Percentiles rank a stretch among this genome's conserved stretches.
phyloP scores from a whole-genome alignment of 805 yeast species.

The Komagataella ulmi region DNA sequence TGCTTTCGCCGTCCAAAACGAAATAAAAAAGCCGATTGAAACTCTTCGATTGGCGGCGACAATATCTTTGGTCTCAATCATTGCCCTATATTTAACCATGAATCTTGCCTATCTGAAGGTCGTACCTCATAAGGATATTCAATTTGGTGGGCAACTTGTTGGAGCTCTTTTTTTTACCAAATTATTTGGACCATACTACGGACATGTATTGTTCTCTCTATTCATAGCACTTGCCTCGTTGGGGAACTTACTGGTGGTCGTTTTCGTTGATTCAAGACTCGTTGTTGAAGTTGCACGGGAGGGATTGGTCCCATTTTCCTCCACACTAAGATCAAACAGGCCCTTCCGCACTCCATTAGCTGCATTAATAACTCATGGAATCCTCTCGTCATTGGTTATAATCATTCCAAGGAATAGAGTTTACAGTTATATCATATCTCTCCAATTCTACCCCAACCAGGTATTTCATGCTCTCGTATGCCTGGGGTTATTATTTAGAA shows the following conservation, averaged over 20 bases:
- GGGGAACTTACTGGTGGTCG: slow-evolving; percentile 34
- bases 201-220: slow-evolving; percentile 25
- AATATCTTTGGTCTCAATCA: slow-evolving; percentile 21
- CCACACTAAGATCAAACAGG: slow-evolving; percentile 28
- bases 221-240: slow-evolving; percentile 34
- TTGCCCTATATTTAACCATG: slow-evolving; percentile 24
- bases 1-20: slow-evolving; percentile 33
- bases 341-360: slow-evolving; percentile 33
- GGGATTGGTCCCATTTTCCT: slow-evolving; percentile 30
- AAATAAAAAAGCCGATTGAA: slow-evolving; percentile 29
- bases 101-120: slow-evolving; percentile 31
- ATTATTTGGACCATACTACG: slow-evolving; percentile 26
- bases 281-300: slow-evolving; percentile 35
- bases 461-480: slow-evolving; percentile 19
- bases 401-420: slow-evolving; percentile 8
- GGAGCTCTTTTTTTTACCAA: slow-evolving; percentile 31
- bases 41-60: slow-evolving; percentile 34
- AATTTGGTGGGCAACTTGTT: slow-evolving; percentile 24
- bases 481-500: slow-evolving; percentile 9
- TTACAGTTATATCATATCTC: slow-evolving; percentile 27
- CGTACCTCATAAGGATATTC: slow-evolving; percentile 27
- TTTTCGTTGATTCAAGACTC: slow-evolving; percentile 30
- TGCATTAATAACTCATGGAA: slow-evolving; percentile 18
- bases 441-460: slow-evolving; percentile 34
- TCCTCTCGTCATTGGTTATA: slow-evolving; percentile 9